phyloP scores from a whole-genome alignment of 148 eudicot genomes.

The Spergularia marina region DNA sequence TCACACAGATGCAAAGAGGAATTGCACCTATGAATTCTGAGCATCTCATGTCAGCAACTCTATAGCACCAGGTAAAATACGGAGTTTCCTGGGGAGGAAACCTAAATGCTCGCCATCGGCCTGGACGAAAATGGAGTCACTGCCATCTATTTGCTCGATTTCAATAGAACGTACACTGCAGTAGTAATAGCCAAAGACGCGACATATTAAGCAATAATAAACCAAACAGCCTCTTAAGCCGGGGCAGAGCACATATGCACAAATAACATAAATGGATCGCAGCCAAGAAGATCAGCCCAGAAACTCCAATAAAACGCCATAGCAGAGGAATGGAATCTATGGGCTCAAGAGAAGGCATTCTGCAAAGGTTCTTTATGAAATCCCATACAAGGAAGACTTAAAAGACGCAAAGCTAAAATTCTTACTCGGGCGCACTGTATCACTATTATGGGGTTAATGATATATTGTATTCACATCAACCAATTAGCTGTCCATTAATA shows the following conservation, averaged over 20 bases:
- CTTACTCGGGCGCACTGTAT: too few species aligned
- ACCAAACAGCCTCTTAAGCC: conserved; percentile 4
- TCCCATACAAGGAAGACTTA: too few species aligned
- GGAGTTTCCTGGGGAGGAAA: conserved; percentile 75
- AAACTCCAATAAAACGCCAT: too few species aligned
- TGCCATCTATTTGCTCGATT: conserved; percentile 57
- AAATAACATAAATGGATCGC: background rate
- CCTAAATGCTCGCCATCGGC: conserved; percentile 94
- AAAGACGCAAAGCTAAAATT: too few species aligned
- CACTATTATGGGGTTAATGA: too few species aligned
- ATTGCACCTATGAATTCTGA: background rate
- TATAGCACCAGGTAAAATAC: conserved; percentile 67
- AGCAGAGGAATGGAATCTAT: background rate
- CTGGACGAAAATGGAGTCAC: conserved; percentile 56
- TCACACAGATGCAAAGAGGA: background rate
- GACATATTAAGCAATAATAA: background rate
- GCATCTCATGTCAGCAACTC: conserved; percentile 51
- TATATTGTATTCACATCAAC: too few species aligned
- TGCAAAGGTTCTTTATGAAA: background rate
- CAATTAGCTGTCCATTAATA: too few species aligned
- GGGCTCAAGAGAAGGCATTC: background rate
- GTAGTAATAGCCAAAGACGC: background rate
- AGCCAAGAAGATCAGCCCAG: too few species aligned
- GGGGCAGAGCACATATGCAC: conserved; percentile 2
- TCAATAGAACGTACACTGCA: conserved; percentile 70